Conservation (phyloP, 495 filamentous ascomycete genomes). For the Podospora didyma region DNA sequence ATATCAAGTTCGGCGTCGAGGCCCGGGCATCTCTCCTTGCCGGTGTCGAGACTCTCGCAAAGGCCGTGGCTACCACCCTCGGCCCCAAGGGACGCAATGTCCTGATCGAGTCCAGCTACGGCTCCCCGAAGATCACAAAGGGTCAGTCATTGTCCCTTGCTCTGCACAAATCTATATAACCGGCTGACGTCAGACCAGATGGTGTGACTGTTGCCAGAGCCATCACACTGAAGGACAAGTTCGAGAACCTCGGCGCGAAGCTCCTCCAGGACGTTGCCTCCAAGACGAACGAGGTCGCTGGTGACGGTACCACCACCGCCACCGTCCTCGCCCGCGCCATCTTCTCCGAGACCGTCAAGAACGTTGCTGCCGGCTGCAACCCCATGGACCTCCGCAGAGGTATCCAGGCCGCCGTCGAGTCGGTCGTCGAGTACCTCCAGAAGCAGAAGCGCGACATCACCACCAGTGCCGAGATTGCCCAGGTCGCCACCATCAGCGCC, state of each 20-base stretch:
- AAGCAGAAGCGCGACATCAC: slow-evolving; percentile 95
- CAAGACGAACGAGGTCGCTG: slow-evolving; percentile 98
- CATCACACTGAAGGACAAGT: slow-evolving; percentile 94
- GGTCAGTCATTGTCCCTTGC: slow-evolving; percentile 55
- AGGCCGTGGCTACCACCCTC: slow-evolving; percentile 92
- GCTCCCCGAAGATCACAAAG: slow-evolving; percentile 99
- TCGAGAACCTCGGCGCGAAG: slow-evolving; percentile 97
- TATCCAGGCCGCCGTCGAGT: slow-evolving; percentile 92
- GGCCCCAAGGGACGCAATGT: slow-evolving; percentile 98
- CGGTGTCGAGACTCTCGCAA: slow-evolving; percentile 95
- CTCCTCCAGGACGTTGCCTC: slow-evolving; percentile 96
- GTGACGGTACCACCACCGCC: slow-evolving; percentile 97
- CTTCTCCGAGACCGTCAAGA: slow-evolving; percentile 99
- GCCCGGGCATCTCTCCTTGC: slow-evolving; percentile 81
- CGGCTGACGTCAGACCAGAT: slow-evolving; percentile 49
- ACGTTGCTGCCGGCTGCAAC: slow-evolving; percentile 98
- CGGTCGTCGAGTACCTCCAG: slow-evolving; percentile 89
- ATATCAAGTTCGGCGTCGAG: slow-evolving; percentile 97
- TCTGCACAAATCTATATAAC: neutral
- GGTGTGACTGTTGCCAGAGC: slow-evolving; percentile 93
- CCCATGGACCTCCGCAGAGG: slow-evolving; percentile 97
- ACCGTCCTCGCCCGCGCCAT: slow-evolving; percentile 97
- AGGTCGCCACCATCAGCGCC: slow-evolving; percentile 96
- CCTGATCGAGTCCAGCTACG: slow-evolving; percentile 94
- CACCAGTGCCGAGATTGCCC: slow-evolving; percentile 92